Evolutionary conservation across 805 yeast species (phyloP), one percentile per base, ranked within the genome.

Genomic region (Clavispora asparagi): DNA sequence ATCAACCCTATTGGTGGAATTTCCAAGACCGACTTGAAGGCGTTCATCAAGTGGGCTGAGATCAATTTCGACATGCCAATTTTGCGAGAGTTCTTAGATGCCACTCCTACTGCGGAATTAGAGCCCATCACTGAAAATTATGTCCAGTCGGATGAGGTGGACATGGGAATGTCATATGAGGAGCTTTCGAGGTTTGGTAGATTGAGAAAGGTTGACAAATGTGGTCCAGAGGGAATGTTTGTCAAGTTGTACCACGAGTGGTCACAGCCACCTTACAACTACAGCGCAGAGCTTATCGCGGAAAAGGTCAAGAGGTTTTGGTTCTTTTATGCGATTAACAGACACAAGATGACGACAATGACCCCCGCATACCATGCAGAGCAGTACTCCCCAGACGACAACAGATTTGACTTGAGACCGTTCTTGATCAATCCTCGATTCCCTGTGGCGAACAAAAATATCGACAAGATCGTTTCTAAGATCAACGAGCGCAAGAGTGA

Each of bases 301-400:
- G 89, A 81, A 39, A 95, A 95, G 63, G 99, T 94, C 10, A 92
- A 94, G 64, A 75, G 82, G 45, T 94, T 94, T 67, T 94, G 87
- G 77, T 91, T 86, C 73, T 94, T 79, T 62, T 95, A 94, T 66
- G 96, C 97, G 5, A 80, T 94, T 47, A 94, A 94, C 65, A 82
- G 99, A 59, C 99, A 94, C 67, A 94, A 94, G 68, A 94, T 88
- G 82, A 94, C 99, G 1, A 91, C 92, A n/a, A 76, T 91, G 63
- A 94, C 99, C 0, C 99, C 99, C 12, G 79, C 95, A 32, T 94
- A 94, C 61, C 99, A 94, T 59, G 99, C 99, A 0, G 99, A 94
- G 64, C 95, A 88, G 59, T 94, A 94, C 62, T 91, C 98, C 2
- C 97, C 99, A 1, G 99, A 94, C 65, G 99, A 94, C 65, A 94